Base-by-base conservation (phyloP, 495 filamentous ascomycete species). In the Glonium stellatum region DNA sequence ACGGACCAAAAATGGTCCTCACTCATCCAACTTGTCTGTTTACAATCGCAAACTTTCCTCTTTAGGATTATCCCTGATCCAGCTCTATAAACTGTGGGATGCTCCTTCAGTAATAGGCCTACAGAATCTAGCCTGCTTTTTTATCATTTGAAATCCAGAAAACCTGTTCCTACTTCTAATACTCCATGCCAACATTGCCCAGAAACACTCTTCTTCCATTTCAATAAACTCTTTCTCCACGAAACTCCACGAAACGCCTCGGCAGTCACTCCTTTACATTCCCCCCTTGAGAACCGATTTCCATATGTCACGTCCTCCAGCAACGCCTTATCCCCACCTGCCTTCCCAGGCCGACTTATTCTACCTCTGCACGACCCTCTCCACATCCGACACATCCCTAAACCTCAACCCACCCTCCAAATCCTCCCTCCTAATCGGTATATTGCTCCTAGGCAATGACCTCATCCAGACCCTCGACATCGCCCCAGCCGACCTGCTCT, bases 331-430 rank as follows among this genome's bases (percentile, higher is more conserved):
- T 46, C 55, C 64, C 15, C 46, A 56, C 22, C 51, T 67, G 25
- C 64, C 64, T 21, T 67, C 64, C 1, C 57, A 59, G 23, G 64
- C 60, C 37, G 64, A 67, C 25, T 56, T 67, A 8, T 67, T 67
- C 53, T 63, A 67, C 44, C 61, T 67, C 31, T 67, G 64, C 51
- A 67, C 64, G 19, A 63, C 64, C n/a, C 41, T 44, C 9, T 58
- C 54, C 19, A 53, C 60, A 22, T 63, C 60, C 15, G 60, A 62
- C 36, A 56, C 62, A 21, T 59, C 62, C n/a, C 21, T 67, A 35
- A 51, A 60, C n/a, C 23, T 67, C 8, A 50, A 53, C 21, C 60
- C 64, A 8, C 64, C 64, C 10, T 67, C 64, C 15, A 63, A 67
- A 27, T 58, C 60, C 1, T 67, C 64, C 3, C 21, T 67, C 19